Percentiles rank a stretch among this genome's conserved stretches.
Evolutionary conservation across 2,329 filamentous ascomycete genomes (phyloP).

Genomic region (Apiospora arundinis): DNA sequence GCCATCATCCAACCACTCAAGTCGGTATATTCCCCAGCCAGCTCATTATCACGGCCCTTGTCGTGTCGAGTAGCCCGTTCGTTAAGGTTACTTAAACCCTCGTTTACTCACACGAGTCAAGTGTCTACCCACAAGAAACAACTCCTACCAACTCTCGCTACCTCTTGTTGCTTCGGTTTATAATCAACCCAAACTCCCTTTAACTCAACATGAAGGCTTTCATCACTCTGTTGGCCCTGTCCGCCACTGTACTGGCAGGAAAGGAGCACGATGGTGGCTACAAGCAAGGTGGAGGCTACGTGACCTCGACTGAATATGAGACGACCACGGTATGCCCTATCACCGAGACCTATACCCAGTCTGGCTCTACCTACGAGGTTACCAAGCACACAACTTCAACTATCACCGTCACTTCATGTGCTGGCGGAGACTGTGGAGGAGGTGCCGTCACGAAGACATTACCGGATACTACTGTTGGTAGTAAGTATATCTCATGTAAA

Average conservation of each 20-base stretch:
- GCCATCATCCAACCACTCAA: constrained; percentile 28
- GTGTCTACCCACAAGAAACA: constrained; percentile 20
- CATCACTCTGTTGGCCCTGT: constrained; percentile 35
- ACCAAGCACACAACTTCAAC: constrained; percentile 53
- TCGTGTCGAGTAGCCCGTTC: constrained; percentile 37
- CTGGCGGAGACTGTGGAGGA: constrained; percentile 39
- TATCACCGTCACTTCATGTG: constrained; percentile 48
- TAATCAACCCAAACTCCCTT: constrained; percentile 3
- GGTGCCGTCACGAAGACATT: constrained; percentile 42
- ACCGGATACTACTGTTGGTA: constrained; percentile 44
- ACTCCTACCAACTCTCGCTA: constrained; percentile 19
- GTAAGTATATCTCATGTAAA: neutral
- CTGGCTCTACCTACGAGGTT: constrained; percentile 46
- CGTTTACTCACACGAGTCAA: constrained; percentile 25
- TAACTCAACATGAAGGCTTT: constrained; percentile 37
- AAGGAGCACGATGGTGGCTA: constrained; percentile 12
- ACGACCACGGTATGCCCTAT: constrained; percentile 52
- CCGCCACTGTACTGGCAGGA: constrained; percentile 35
- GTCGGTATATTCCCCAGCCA: constrained; percentile 17
- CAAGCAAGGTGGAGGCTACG: neutral
- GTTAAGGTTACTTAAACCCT: constrained; percentile 39
- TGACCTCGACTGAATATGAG: constrained; percentile 44
- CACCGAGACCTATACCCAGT: constrained; percentile 29
- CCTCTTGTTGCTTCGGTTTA: neutral
- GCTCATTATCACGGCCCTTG: constrained; percentile 22